Evolutionary conservation across 192 early-diverging fungal species (phyloP).

Genomic region (Backusella sp.): DNA sequence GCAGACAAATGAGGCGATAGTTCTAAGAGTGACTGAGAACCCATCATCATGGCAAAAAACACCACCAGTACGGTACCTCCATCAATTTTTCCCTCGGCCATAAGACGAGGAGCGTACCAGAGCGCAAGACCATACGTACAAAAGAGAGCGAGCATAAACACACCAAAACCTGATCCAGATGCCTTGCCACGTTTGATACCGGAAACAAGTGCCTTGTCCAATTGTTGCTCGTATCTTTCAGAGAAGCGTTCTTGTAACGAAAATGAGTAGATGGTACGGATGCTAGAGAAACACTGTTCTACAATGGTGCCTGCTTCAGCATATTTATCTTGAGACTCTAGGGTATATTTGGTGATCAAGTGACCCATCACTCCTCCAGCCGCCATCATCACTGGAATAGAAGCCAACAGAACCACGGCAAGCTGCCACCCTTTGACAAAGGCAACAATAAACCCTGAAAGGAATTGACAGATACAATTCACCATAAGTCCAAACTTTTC

Average conservation of each 20-base stretch:
- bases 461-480: constrained; percentile 59
- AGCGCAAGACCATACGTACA: constrained; percentile 73
- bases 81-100: constrained; percentile 37
- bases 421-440: constrained; percentile 55
- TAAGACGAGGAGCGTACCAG: constrained; percentile 62
- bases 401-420: constrained; percentile 37
- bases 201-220: constrained; percentile 56
- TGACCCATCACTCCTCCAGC: constrained; percentile 41
- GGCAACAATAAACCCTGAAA: constrained; percentile 74
- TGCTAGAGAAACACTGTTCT: constrained; percentile 75
- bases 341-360: constrained; percentile 45
- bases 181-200: constrained; percentile 62
- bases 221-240: constrained; percentile 53
- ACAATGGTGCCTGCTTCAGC: constrained; percentile 82
- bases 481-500: constrained; percentile 79
- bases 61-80: constrained; percentile 67
- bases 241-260: constrained; percentile 69
- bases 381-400: constrained; percentile 40
- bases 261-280: constrained; percentile 88
- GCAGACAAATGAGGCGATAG: constrained; percentile 68
- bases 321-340: constrained; percentile 58
- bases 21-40: constrained; percentile 57
- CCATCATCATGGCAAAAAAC: constrained; percentile 86
- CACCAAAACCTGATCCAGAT: constrained; percentile 64
- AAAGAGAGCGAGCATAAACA: constrained; percentile 72